These are phyloP conservation scores for Stachybotrys elegans DNA, from an alignment of 2,329 filamentous ascomycete species.

Conservation along the genomic window DNA sequence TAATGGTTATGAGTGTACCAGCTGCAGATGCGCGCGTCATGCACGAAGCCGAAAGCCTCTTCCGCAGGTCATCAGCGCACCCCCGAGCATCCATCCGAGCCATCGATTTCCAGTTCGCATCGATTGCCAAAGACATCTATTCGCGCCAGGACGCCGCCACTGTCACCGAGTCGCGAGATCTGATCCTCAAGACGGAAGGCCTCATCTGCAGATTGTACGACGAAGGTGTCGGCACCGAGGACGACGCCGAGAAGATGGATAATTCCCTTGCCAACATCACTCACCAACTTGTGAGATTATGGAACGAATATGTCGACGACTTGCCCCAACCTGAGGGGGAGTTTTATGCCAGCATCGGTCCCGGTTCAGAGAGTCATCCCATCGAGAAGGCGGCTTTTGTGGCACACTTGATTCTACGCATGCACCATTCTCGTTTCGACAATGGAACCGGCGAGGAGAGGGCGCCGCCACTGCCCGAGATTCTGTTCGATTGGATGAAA, in stretches of 20 bases:
- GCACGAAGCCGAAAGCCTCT: constrained; percentile 51
- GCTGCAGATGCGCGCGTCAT: constrained; percentile 48
- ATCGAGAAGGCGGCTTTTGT: constrained; percentile 75
- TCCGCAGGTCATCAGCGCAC: constrained; percentile 45
- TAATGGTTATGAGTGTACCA: constrained; percentile 52
- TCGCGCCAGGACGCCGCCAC: constrained; percentile 47
- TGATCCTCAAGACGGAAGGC: constrained; percentile 73
- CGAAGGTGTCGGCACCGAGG: constrained; percentile 51
- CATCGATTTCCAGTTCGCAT: constrained; percentile 59
- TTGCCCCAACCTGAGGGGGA: constrained; percentile 46
- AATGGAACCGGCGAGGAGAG: constrained; percentile 31
- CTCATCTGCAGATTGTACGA: constrained; percentile 62
- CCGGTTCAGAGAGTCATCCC: constrained; percentile 53
- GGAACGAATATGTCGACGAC: constrained; percentile 48
- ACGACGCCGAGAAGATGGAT: constrained; percentile 52
- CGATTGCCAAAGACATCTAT: constrained; percentile 69
- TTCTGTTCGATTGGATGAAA: constrained; percentile 80
- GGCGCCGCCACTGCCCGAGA: constrained; percentile 61
- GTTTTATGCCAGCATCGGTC: constrained; percentile 59
- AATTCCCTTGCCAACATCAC: constrained; percentile 50
- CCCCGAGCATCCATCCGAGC: constrained; percentile 36
- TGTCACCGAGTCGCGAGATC: constrained; percentile 63
- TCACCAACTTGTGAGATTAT: constrained; percentile 46
- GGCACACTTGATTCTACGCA: constrained; percentile 69
- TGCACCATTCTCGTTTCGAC: constrained; percentile 62